Base-by-base conservation (phyloP, 495 filamentous ascomycete genomes). In the Talaromyces liani region DNA sequence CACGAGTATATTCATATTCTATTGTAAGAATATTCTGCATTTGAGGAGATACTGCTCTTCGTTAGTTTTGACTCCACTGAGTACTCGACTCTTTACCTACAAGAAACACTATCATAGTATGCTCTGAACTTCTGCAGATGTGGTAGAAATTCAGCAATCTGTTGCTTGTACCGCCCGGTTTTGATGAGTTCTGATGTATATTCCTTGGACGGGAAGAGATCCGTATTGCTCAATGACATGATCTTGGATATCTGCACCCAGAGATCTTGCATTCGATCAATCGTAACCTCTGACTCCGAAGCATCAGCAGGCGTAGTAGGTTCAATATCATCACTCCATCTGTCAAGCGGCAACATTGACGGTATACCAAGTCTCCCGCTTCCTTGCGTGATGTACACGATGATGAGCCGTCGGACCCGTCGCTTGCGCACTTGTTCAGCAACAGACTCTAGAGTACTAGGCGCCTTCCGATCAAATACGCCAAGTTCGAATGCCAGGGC, bases 311-410 rank as follows among this genome's bases (percentile, higher is more conserved):
- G 53, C 0, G 69, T 59, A 10, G 69, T 71, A 24, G 74, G 72
- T 36, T 72, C 75, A 18, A 78, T 79, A 56, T 84, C 79, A 62
- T 81, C 78, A 12, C 89, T 82, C 77, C 77, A 81, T 58, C 79
- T 76, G 8, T 76, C 73, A 33, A 81, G 68, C 2, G 92, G 91
- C 22, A 97, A 87, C 92, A 97, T 97, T 60, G 91, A 93, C 0
- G 94, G 93, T 77, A 95, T 92, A 1, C 91, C 93, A 3, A 98
- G 80, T 36, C 94, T 86, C n/a, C 93, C 93, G 66, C 90, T 91
- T 22, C 93, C 87, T 71, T 97, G 93, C 18, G 89, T 93, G 55
- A 93, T 83, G 70, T 96, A 98, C 53, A 98, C 88, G 45, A 95
- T 77, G 12, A 98, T 84, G 4, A 97, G 77, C 53, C 91, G 85